phyloP scores from a whole-genome alignment of 2,329 filamentous ascomycete genomes.

The Colletotrichum tabaci region DNA sequence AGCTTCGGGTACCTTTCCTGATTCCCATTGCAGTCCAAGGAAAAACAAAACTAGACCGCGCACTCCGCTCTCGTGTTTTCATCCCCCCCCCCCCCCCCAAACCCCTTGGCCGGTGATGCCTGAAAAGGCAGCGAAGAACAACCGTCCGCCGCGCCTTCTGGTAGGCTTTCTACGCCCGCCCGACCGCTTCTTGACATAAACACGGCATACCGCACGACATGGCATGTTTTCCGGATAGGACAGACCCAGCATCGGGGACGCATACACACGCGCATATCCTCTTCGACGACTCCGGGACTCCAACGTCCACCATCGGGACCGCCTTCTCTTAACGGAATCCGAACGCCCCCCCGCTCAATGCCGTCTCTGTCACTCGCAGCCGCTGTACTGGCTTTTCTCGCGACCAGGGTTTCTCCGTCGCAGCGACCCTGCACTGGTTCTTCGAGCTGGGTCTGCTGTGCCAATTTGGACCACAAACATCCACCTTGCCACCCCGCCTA shows the following conservation, averaged over 20 bases:
- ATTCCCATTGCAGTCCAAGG: constrained; percentile 9
- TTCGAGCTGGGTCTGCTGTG: constrained; percentile 1
- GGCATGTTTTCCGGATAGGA: background rate
- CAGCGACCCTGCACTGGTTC: constrained; percentile 5
- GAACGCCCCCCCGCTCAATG: constrained; percentile 11
- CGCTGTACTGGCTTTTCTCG: constrained; percentile 12
- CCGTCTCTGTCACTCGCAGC: constrained; percentile 1
- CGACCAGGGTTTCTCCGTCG: constrained; percentile 3
- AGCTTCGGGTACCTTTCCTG: constrained; percentile 16
- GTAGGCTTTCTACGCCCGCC: constrained; percentile 9
- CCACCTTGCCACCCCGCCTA: background rate
- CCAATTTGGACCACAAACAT: constrained; percentile 4
- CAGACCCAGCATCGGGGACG: background rate
- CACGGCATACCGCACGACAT: background rate
- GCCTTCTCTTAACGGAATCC: constrained; percentile 3
- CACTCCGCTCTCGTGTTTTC: constrained; percentile 16
- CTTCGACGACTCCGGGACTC: background rate
- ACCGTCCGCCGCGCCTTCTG: constrained; percentile 2
- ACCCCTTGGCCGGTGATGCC: constrained; percentile 3
- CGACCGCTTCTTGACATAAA: background rate
- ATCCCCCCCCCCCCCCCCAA: too few species aligned
- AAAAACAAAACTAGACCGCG: constrained; percentile 21
- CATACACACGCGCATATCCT: background rate
- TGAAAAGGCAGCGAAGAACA: background rate
- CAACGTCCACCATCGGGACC: constrained; percentile 4